These are phyloP conservation scores for Cystobasidium tubakii DNA, from an alignment of 768 basidiomycete species.

Conservation along the genomic window DNA sequence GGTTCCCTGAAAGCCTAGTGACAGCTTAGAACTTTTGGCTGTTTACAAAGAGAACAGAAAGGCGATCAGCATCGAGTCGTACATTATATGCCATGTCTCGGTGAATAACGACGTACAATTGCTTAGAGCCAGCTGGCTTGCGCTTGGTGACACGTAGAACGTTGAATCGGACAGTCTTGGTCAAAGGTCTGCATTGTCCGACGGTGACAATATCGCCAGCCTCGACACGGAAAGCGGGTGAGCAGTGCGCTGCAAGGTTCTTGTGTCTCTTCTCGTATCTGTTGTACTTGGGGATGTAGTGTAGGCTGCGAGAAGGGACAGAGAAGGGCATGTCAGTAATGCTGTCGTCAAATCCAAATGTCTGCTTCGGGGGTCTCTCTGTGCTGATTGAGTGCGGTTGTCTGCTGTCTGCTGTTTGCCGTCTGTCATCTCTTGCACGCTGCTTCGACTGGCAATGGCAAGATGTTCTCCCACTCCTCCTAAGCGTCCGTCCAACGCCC, in stretches of 20 bases:
- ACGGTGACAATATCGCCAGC: conserved; percentile 89
- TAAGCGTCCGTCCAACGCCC: too few species aligned
- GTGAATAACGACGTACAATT: conserved; percentile 11
- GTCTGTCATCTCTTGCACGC: too few species aligned
- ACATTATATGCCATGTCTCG: too few species aligned
- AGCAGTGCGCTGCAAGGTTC: conserved; percentile 93
- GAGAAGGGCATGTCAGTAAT: conserved; percentile 4
- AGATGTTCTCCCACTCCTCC: too few species aligned
- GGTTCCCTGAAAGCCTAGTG: background rate
- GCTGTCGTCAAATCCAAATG: conserved; percentile 50
- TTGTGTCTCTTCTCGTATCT: conserved; percentile 97
- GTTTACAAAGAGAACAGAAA: background rate
- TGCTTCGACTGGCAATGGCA: too few species aligned
- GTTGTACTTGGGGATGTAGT: conserved; percentile 98
- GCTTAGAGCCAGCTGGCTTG: conserved; percentile 35
- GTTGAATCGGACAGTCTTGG: conserved; percentile 93
- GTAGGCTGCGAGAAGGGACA: conserved; percentile 57
- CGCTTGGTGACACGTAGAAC: conserved; percentile 72
- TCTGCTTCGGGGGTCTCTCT: background rate
- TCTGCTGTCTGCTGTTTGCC: too few species aligned
- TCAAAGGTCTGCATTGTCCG: conserved; percentile 96
- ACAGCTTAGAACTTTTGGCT: conserved; percentile 23
- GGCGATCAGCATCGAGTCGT: background rate
- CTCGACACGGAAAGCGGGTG: conserved; percentile 98
- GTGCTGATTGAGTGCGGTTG: background rate